Percentiles rank a stretch among this genome's conserved stretches.
Evolutionary conservation across 2,329 filamentous ascomycete genomes (phyloP).

Genomic region (Clonostachys byssicola): DNA sequence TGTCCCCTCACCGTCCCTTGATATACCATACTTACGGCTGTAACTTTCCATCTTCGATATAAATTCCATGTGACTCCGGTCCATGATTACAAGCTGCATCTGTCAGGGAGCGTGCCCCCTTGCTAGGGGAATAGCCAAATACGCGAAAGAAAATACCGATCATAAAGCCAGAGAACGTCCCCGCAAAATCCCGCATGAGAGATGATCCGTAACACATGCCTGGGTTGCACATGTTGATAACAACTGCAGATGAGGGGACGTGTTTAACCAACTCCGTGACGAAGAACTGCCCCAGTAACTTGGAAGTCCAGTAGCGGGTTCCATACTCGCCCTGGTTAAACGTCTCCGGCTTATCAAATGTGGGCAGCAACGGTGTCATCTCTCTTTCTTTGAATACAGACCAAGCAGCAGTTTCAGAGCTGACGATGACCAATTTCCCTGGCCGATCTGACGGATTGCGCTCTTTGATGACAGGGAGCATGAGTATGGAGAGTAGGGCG

Average conservation of each 20-base stretch:
- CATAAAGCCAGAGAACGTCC: background rate
- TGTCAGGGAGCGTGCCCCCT: constrained; percentile 1
- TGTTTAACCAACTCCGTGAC: constrained; percentile 1
- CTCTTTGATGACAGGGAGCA: constrained; percentile 18
- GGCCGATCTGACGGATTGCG: constrained; percentile 2
- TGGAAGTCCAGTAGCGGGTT: background rate
- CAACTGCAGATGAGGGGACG: background rate
- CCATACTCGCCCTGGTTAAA: background rate
- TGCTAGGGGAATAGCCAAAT: background rate
- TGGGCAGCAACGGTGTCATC: background rate
- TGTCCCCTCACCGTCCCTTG: background rate
- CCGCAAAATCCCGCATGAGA: background rate
- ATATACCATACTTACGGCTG: constrained; percentile 1
- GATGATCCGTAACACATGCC: background rate
- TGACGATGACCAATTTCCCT: constrained; percentile 13
- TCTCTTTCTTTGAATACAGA: constrained; percentile 7
- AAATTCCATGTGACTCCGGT: constrained; percentile 1
- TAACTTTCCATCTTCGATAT: constrained; percentile 1
- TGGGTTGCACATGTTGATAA: background rate
- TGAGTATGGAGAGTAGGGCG: constrained; percentile 19
- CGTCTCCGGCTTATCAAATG: background rate
- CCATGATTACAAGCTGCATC: constrained; percentile 1
- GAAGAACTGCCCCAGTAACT: constrained; percentile 1
- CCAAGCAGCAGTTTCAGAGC: constrained; percentile 14
- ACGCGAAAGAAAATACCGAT: background rate